Conservation (phyloP, 495 filamentous ascomycete genomes). For the Trichoderma parareesei region DNA sequence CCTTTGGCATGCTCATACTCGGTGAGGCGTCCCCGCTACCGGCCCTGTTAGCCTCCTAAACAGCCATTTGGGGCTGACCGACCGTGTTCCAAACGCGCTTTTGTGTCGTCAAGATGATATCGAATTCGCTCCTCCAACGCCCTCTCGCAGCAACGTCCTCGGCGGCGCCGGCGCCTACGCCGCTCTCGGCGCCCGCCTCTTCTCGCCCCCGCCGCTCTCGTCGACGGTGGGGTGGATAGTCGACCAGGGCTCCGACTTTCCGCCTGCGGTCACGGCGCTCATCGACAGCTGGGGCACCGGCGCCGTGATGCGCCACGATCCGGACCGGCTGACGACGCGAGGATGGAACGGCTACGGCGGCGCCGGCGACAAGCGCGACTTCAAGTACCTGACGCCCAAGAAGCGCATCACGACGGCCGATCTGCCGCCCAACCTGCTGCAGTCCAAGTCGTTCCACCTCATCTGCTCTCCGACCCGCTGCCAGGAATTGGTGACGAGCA, state of each 20-base stretch:
- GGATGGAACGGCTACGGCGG: conserved; percentile 81
- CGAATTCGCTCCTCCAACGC: conserved; percentile 57
- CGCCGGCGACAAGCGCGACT: conserved; percentile 49
- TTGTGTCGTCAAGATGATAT: conserved; percentile 66
- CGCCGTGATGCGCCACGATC: conserved; percentile 57
- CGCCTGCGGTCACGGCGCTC: conserved; percentile 47
- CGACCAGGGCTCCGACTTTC: conserved; percentile 84
- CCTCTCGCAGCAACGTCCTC: conserved; percentile 59
- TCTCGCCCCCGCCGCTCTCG: conserved; percentile 56
- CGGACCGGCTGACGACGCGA: conserved; percentile 67
- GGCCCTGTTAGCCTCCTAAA: not conserved
- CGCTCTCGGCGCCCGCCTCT: conserved; percentile 79
- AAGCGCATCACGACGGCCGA: conserved; percentile 53
- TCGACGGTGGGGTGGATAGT: conserved; percentile 76
- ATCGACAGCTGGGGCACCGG: conserved; percentile 68
- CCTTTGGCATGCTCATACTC: conserved; percentile 93
- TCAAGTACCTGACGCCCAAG: conserved; percentile 84
- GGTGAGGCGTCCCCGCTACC: conserved; percentile 42
- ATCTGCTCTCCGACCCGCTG: conserved; percentile 78
- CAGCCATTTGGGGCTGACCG: not conserved
- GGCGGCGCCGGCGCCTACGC: conserved; percentile 85
- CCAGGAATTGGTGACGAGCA: conserved; percentile 53
- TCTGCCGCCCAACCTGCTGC: conserved; percentile 44
- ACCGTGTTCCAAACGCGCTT: not conserved
- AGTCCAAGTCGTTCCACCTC: conserved; percentile 73